Evolutionary conservation across 164 flowering plant species (phyloP).

Genomic region (Echeveria elegans): DNA sequence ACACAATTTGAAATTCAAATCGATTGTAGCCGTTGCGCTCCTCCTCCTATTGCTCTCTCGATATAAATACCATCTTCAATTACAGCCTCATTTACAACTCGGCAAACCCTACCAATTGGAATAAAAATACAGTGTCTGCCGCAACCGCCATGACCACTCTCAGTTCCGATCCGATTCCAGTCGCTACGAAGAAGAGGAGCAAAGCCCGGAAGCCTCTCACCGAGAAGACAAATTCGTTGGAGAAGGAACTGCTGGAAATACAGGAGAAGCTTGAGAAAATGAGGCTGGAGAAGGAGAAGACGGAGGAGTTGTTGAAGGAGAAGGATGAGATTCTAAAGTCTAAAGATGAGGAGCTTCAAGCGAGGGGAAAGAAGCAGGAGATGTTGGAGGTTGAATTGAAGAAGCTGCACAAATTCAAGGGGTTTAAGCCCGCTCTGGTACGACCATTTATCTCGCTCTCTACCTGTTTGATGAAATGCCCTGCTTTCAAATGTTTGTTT

Average conservation of each 20-base stretch:
- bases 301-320: constrained; percentile 60
- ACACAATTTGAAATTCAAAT: constrained; percentile 4
- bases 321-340: constrained; percentile 49
- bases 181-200: neutral
- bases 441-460: too few relatives aligned
- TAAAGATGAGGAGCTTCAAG: constrained; percentile 60
- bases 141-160: neutral
- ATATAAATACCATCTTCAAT: neutral
- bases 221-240: constrained; percentile 16
- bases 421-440: constrained; percentile 83
- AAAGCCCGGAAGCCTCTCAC: constrained; percentile 2
- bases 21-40: neutral
- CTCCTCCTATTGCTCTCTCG: neutral
- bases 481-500: neutral
- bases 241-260: constrained; percentile 63
- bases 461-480: neutral
- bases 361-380: constrained; percentile 46
- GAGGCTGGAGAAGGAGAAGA: constrained; percentile 71
- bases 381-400: constrained; percentile 72
- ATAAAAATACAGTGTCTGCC: too few relatives aligned
- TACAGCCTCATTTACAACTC: too few relatives aligned
- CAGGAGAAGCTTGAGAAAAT: constrained; percentile 57
- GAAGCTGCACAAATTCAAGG: constrained; percentile 87
- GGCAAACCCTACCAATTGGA: neutral
- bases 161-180: neutral